These are phyloP conservation scores for Apiospora hydei DNA, from an alignment of 2,329 filamentous ascomycete species.

Conservation along the genomic window DNA sequence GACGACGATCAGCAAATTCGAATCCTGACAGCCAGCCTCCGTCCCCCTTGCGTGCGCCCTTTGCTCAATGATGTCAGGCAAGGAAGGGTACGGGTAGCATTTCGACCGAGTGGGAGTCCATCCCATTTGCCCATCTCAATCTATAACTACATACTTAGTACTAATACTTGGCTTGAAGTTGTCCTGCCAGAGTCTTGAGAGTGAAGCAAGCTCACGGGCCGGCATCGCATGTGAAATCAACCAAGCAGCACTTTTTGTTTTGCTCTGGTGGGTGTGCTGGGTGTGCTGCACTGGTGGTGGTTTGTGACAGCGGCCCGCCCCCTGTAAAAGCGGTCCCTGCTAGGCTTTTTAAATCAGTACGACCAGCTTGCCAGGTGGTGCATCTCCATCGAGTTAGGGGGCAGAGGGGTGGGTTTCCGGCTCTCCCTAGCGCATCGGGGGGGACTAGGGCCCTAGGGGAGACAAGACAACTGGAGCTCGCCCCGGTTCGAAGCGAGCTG, in stretches of 20 bases:
- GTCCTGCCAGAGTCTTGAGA: background rate
- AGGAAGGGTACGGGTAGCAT: background rate
- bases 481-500: slow-evolving; percentile 3
- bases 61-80: background rate
- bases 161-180: background rate
- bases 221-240: background rate
- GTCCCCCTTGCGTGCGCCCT: slow-evolving; percentile 10
- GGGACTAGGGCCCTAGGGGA: background rate
- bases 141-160: too few species aligned
- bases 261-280: background rate
- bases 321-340: slow-evolving; percentile 11
- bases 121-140: background rate
- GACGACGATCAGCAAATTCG: background rate
- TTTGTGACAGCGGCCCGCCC: slow-evolving; percentile 18
- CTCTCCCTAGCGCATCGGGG: slow-evolving; percentile 9
- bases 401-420: background rate
- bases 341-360: background rate
- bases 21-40: background rate
- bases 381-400: slow-evolving; percentile 6
- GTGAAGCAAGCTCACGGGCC: too few species aligned
- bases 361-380: background rate
- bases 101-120: background rate
- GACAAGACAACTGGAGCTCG: background rate
- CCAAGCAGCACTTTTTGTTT: background rate
- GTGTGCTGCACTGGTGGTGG: background rate